phyloP scores from a whole-genome alignment of 352 stramenopile species.

The Phytophthora nicotianae region DNA sequence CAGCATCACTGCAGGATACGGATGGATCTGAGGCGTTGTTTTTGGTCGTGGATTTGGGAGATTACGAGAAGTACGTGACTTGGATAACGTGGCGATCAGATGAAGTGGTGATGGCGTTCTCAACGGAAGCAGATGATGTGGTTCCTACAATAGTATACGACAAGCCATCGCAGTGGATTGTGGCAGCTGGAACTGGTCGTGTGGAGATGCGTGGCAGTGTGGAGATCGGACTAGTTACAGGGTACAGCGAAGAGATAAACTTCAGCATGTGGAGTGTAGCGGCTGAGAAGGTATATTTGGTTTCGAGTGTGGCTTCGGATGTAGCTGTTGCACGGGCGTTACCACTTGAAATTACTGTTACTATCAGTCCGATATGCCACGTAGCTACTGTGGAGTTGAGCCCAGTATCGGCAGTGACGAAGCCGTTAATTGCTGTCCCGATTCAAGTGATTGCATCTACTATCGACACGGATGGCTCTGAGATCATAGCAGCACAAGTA shows the following conservation, averaged over 20 bases:
- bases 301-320: neutral
- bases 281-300: constrained; percentile 8
- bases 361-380: constrained; percentile 35
- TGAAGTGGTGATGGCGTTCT: constrained; percentile 13
- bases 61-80: constrained; percentile 18
- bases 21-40: constrained; percentile 45
- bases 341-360: neutral
- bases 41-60: constrained; percentile 35
- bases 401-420: constrained; percentile 31
- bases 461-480: constrained; percentile 35
- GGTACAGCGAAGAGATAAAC: constrained; percentile 27
- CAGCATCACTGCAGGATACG: constrained; percentile 38
- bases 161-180: constrained; percentile 6
- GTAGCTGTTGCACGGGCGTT: neutral
- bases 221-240: constrained; percentile 26
- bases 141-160: constrained; percentile 16
- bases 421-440: constrained; percentile 24
- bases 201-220: constrained; percentile 30
- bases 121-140: constrained; percentile 13
- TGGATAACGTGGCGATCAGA: constrained; percentile 24
- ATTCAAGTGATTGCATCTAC: constrained; percentile 36
- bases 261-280: constrained; percentile 21
- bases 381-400: constrained; percentile 17
- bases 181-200: constrained; percentile 7
- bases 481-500: constrained; percentile 23